Conservation (phyloP, 495 filamentous ascomycete species). For the Copromyces sp. region DNA sequence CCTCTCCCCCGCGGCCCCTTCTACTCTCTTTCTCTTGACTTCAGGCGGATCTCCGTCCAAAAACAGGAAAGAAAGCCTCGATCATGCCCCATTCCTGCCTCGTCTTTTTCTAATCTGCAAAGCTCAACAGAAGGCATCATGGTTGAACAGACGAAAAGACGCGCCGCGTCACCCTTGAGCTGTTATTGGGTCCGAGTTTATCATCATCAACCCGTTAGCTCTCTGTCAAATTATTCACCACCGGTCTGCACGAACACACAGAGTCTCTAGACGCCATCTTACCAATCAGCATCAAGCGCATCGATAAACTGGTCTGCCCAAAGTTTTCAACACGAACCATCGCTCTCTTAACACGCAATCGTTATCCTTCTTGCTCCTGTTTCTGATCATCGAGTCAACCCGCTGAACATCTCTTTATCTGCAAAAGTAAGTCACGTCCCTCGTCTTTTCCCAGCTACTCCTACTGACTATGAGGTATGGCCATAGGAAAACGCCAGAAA, state of each 20-base stretch:
- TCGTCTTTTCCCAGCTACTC: background rate
- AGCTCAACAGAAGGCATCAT: background rate
- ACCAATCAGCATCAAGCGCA: background rate
- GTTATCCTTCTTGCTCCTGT: background rate
- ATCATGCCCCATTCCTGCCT: background rate
- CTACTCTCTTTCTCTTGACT: background rate
- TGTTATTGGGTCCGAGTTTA: background rate
- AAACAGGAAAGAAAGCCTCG: background rate
- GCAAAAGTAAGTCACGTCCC: background rate
- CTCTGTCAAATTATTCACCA: background rate
- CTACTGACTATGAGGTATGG: background rate
- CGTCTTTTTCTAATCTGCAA: background rate
- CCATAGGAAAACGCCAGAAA: background rate
- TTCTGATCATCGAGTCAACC: background rate
- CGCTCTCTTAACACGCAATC: background rate
- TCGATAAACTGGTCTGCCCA: background rate
- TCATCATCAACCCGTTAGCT: background rate
- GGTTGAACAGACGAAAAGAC: background rate
- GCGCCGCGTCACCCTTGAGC: background rate
- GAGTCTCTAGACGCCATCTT: background rate
- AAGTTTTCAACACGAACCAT: background rate
- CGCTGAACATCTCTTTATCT: background rate
- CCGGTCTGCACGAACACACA: background rate
- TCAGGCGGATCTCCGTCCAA: background rate
- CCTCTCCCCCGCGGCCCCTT: background rate